Evolutionary conservation across 2,329 filamentous ascomycete species (phyloP).

Genomic region (Parafenestella ontariensis): DNA sequence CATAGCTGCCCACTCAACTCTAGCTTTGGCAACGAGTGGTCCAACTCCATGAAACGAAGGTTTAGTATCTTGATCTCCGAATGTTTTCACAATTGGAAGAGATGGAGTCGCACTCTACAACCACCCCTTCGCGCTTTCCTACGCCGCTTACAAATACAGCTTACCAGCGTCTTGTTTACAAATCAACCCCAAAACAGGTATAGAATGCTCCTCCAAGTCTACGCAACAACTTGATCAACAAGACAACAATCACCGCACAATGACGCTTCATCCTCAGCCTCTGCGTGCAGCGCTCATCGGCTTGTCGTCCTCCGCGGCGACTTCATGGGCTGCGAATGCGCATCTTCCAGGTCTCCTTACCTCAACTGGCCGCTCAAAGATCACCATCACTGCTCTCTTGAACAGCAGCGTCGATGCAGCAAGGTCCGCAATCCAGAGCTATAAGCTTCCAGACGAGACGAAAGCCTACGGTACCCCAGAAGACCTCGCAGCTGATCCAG

Average conservation of each 20-base stretch:
- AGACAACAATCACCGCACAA: neutral
- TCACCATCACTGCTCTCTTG: slow-evolving; percentile 56
- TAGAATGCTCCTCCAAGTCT: neutral
- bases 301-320: slow-evolving; percentile 60
- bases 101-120: neutral
- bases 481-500: slow-evolving; percentile 51
- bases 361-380: slow-evolving; percentile 36
- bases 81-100: neutral
- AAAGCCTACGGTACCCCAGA: slow-evolving; percentile 55
- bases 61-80: neutral
- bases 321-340: slow-evolving; percentile 62
- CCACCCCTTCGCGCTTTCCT: neutral
- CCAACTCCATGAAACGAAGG: neutral
- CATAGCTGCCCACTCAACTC: too few relatives aligned
- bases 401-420: slow-evolving; percentile 55
- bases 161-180: too few relatives aligned
- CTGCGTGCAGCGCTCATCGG: slow-evolving; percentile 65
- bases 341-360: slow-evolving; percentile 67
- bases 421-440: slow-evolving; percentile 49
- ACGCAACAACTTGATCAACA: neutral
- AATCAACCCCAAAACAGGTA: neutral
- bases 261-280: slow-evolving; percentile 32
- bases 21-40: too few relatives aligned
- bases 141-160: slow-evolving; percentile 3
- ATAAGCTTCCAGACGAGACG: slow-evolving; percentile 46